Evolutionary conservation across 345 rosid species (phyloP).

Genomic region (Arabidopsis suecica): DNA sequence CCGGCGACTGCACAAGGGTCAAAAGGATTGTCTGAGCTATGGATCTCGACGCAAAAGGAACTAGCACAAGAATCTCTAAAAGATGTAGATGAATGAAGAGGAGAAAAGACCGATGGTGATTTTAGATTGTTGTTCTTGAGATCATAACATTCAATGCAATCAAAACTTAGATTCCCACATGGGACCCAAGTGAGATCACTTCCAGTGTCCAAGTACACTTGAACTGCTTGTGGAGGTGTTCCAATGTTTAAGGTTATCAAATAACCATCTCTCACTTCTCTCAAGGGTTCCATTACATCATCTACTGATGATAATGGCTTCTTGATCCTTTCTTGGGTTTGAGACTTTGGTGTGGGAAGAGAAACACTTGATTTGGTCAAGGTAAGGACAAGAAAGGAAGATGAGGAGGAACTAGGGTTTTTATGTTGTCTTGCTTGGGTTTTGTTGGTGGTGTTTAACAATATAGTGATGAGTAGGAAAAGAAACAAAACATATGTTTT

Average conservation of each 20-base stretch:
- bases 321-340: constrained; percentile 36
- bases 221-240: constrained; percentile 77
- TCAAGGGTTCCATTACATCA: constrained; percentile 57
- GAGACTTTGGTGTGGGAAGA: constrained; percentile 49
- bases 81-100: constrained; percentile 67
- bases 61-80: constrained; percentile 63
- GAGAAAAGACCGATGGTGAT: constrained; percentile 54
- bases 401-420: constrained; percentile 41
- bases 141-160: constrained; percentile 76
- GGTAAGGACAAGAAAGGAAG: constrained; percentile 56
- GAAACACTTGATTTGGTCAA: constrained; percentile 53
- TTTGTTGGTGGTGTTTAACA: constrained; percentile 34
- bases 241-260: constrained; percentile 70
- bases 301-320: constrained; percentile 43
- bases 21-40: constrained; percentile 77
- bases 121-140: constrained; percentile 50
- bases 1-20: constrained; percentile 73
- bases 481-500: constrained; percentile 41
- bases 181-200: constrained; percentile 97
- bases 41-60: constrained; percentile 62
- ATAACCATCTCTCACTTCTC: constrained; percentile 79
- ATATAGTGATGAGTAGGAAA: constrained; percentile 16
- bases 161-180: constrained; percentile 74
- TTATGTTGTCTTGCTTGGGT: constrained; percentile 48
- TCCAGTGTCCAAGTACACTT: constrained; percentile 85